Evolutionary conservation across 2,329 filamentous ascomycete species (phyloP).

Genomic region (Tolypocladium guangdongense): DNA sequence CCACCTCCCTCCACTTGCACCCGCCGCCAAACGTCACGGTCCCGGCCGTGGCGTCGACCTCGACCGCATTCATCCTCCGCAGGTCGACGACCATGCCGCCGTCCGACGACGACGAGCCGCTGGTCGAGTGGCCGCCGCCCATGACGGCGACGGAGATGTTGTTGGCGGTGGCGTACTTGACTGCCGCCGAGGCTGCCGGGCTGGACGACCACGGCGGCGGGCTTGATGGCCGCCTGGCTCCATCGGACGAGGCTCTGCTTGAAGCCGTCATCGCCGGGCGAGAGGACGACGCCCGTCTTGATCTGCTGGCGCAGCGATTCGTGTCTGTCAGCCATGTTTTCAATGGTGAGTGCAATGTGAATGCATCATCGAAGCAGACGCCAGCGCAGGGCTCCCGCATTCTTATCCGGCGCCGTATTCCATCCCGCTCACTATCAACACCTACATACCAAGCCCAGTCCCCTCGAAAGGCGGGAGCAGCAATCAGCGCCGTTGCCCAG

Average conservation of each 20-base stretch:
- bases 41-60: slow-evolving; percentile 31
- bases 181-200: slow-evolving; percentile 28
- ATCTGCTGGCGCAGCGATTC: slow-evolving; percentile 8
- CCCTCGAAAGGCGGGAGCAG: background rate
- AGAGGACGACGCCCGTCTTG: slow-evolving; percentile 16
- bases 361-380: background rate
- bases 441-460: background rate
- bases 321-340: slow-evolving; percentile 2
- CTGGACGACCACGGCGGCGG: slow-evolving; percentile 31
- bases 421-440: too few relatives aligned
- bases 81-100: slow-evolving; percentile 47
- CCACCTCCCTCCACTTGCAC: slow-evolving; percentile 42
- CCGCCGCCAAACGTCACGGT: slow-evolving; percentile 40
- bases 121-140: slow-evolving; percentile 46
- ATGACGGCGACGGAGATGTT: slow-evolving; percentile 39
- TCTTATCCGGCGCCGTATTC: background rate
- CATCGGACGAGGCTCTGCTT: slow-evolving; percentile 23
- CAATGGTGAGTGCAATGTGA: too few relatives aligned
- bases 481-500: background rate
- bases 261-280: slow-evolving; percentile 21
- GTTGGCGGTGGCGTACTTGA: slow-evolving; percentile 32
- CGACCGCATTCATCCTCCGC: slow-evolving; percentile 35
- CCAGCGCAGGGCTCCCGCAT: background rate
- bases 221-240: slow-evolving; percentile 25
- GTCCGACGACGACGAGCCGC: slow-evolving; percentile 33